Conservation (phyloP, 768 basidiomycete species). For the Suillus weaverae region DNA sequence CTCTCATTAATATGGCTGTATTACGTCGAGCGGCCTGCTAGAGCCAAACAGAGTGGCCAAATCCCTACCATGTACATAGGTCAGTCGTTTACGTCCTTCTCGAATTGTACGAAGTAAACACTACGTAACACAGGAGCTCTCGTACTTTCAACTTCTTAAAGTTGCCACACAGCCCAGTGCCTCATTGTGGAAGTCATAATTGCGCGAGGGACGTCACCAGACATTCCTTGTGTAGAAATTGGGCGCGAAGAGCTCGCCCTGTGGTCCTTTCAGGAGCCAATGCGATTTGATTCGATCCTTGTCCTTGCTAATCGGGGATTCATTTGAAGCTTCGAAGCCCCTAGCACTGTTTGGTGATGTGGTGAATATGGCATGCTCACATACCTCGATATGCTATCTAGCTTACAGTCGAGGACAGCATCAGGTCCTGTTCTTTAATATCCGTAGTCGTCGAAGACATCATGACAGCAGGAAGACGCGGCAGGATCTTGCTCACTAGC, state of each 20-base stretch:
- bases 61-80: too few species aligned
- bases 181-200: background rate
- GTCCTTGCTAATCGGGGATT: background rate
- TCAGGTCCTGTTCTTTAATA: background rate
- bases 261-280: background rate
- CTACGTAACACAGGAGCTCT: background rate
- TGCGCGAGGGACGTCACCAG: background rate
- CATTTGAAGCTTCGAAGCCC: background rate
- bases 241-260: background rate
- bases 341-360: background rate
- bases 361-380: background rate
- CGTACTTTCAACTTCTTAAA: background rate
- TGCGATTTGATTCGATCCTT: background rate
- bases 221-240: background rate
- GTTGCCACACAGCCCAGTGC: background rate
- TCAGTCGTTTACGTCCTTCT: background rate
- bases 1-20: background rate
- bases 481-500: background rate
- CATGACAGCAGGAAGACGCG: background rate
- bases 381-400: background rate
- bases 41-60: background rate
- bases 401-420: background rate
- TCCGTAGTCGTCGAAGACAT: background rate
- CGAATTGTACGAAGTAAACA: background rate
- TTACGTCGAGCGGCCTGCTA: background rate